Evolutionary conservation across 2,329 filamentous ascomycete genomes (phyloP).

Genomic region (Aspergillus quadrilineatus): DNA sequence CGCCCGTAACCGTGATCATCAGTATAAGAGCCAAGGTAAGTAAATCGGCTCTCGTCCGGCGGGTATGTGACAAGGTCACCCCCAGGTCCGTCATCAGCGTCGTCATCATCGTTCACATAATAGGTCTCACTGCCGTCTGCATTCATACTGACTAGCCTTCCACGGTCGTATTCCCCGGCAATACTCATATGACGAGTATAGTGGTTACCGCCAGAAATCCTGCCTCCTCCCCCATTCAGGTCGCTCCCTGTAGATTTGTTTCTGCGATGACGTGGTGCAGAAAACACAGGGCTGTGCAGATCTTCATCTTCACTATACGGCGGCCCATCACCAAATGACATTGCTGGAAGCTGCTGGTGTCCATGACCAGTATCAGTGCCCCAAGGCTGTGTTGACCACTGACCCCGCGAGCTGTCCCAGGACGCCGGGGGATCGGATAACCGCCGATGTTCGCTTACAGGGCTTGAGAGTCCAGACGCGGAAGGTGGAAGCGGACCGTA

Average conservation of each 20-base stretch:
- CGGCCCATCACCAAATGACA: constrained; percentile 82
- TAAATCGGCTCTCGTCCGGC: constrained; percentile 61
- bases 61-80: constrained; percentile 81
- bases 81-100: constrained; percentile 64
- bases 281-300: constrained; percentile 81
- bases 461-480: constrained; percentile 76
- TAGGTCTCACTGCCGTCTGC: constrained; percentile 73
- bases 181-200: constrained; percentile 38
- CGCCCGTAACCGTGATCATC: constrained; percentile 38
- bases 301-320: constrained; percentile 97
- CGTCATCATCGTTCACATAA: constrained; percentile 67
- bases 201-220: constrained; percentile 45
- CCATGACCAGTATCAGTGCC: constrained; percentile 52
- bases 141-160: constrained; percentile 65
- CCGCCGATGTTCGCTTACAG: constrained; percentile 73
- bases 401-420: constrained; percentile 68
- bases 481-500: constrained; percentile 82
- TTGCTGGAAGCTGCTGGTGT: constrained; percentile 73
- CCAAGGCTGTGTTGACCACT: constrained; percentile 55
- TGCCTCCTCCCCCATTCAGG: constrained; percentile 46
- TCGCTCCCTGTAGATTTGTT: constrained; percentile 63
- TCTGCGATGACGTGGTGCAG: constrained; percentile 80
- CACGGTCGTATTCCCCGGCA: constrained; percentile 58
- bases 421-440: constrained; percentile 74
- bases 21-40: constrained; percentile 46